Base-by-base conservation (phyloP, 2,329 filamentous ascomycete species). In the Metarhizium guizhouense region DNA sequence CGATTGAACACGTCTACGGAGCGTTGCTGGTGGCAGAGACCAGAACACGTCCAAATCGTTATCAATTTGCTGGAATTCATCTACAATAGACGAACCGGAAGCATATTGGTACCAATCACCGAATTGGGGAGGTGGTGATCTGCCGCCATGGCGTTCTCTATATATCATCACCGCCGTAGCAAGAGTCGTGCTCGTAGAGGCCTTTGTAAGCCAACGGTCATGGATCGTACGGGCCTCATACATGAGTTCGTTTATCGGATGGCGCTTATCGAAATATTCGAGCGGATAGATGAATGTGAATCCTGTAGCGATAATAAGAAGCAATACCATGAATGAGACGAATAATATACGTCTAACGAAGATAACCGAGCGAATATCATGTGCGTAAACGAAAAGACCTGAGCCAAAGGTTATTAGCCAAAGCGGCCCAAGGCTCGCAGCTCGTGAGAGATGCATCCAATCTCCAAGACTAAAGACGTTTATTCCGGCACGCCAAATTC, bases 71-170 rank as follows among this genome's bases (percentile, higher is more conserved):
- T 88, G 85, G 62, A 89, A 96, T 59, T 88, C 84, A 63, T 96
- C 91, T 54, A 94, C 83, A 53, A 95, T 75, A 53, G 82, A 75
- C 0, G 91, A 87, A n/a, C 80, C 75, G 58, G 80, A 81, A 5
- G 90, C 89, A 64, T 88, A 90, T 20, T 86, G 78, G 66, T 86
- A 95, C 91, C 91, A 96, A 61, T 85, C 84, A 63, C 91, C 87
- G 63, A 95, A 96, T 57, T 87, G 81, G 1, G 86, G 88, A 11
- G 91, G 91, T 16, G 91, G 90, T 32, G 83, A 74, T 57, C 90
- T 81, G 14, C 83, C 82, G 62, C 87, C 62, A 57, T 83, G 74
- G 5, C 76, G 73, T 51, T 79, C 74, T 51, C 72, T 71, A 61
- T 83, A 83, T 54, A 78, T 72, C 4, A 67, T 64, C 4, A 76